Evolutionary conservation across 2,329 filamentous ascomycete genomes (phyloP), one percentile per base, ranked within the genome.

Genomic region (Phyllosticta citribraziliensis): DNA sequence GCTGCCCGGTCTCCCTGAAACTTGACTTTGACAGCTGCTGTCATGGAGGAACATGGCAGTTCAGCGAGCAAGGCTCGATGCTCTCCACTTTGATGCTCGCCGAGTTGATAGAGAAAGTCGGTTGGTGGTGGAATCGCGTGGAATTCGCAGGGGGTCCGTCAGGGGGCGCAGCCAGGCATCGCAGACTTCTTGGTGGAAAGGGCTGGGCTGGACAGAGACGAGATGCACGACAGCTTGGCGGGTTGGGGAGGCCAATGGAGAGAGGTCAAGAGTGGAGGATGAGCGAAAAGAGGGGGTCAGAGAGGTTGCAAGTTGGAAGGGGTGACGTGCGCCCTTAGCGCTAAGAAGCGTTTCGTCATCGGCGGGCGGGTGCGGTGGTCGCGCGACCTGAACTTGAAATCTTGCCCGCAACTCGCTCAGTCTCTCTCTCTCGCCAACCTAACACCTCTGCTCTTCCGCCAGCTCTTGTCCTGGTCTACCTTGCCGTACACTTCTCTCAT

Each of bases 281-380:
- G 27, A 30, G 6, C 8, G 27, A 30, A 30, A 30, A 14, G 33
- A 40, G 33, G 33, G 33, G 33, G 33, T 11, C 11, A 40, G 12
- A 40, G 35, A 17, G 12, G 35, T 40, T 40, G 35, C 35, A n/a
- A 47, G 40, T 47, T 47, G 40, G 40, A 47, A 47, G 40, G 40
- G 40, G 40, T 47, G 40, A 47, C 40, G 40, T 47, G 40, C 52
- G 52, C 52, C 20, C 24, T 53, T 53, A 35, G 58, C 55, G 54
- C 58, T 61, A 61, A 35, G 33, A 5, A 17, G 40, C 30, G 58
- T 61, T 61, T 61, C 58, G 58, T 61, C 58, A 61, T 61, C 35
- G 40, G 33, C 52, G 14, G n/a, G 52, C 50, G 33, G 56, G 56
- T 47, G 19, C 19, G 57, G 52, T 47, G 52, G 58, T 61, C 58